A percentile compares a stretch with the other conserved stretches of the same genome.
phyloP scores from a whole-genome alignment of 1,284 basidiomycete species.

The Filobasidium uniguttulatum region DNA sequence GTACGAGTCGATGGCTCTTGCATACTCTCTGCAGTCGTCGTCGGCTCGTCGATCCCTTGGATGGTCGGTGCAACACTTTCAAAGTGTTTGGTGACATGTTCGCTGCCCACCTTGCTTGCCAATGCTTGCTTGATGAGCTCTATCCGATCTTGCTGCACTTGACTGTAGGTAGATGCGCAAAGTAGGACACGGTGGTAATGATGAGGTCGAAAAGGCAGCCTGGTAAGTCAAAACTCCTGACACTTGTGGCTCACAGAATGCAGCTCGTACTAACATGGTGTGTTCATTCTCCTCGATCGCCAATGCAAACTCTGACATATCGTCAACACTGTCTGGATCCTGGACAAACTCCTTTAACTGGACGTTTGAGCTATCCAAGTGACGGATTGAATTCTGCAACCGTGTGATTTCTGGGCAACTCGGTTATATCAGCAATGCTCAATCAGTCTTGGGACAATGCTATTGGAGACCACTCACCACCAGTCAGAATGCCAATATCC shows the following conservation, averaged over 20 bases:
- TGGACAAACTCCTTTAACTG: neutral
- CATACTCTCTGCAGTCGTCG: no score
- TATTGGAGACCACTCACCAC: neutral
- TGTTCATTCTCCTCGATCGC: neutral
- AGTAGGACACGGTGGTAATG: no score
- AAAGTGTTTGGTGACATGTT: constrained; percentile 7
- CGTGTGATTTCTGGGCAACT: neutral
- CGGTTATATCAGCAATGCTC: neutral
- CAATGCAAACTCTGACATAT: neutral
- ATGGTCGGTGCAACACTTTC: no score
- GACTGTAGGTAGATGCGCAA: neutral
- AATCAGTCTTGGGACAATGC: neutral
- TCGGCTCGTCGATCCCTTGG: no score
- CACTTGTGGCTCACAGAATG: no score
- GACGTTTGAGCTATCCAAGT: neutral
- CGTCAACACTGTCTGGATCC: neutral
- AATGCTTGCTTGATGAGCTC: constrained; percentile 9
- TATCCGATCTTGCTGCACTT: constrained; percentile 10
- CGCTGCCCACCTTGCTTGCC: constrained; percentile 9
- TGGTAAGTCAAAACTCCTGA: no score
- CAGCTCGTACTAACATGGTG: neutral
- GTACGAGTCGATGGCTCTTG: no score
- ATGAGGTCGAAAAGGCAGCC: no score
- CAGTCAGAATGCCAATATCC: neutral
- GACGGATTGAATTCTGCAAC: neutral